phyloP scores from a whole-genome alignment of 1,284 basidiomycete species.

The Phellinidium pouzarii region DNA sequence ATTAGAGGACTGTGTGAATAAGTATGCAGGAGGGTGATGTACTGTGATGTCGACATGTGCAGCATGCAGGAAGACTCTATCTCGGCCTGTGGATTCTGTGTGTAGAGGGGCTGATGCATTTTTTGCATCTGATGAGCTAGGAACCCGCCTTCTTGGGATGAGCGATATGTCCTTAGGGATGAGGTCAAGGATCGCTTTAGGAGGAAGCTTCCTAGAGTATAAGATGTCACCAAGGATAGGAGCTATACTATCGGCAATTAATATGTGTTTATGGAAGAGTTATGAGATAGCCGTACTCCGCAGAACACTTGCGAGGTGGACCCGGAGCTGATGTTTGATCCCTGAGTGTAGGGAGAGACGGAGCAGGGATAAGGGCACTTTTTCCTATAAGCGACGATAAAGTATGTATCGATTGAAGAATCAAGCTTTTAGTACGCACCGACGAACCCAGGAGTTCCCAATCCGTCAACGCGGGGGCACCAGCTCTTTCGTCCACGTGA shows the following conservation, averaged over 20 bases:
- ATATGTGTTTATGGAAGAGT: slow-evolving; percentile 2
- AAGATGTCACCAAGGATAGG: slow-evolving; percentile 58
- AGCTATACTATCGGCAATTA: slow-evolving; percentile 32
- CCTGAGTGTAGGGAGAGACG: slow-evolving; percentile 53
- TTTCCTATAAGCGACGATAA: slow-evolving; percentile 30
- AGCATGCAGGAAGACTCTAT: slow-evolving; percentile 54
- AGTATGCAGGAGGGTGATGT: slow-evolving; percentile 24
- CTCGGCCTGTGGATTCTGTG: background rate
- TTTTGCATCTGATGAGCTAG: background rate
- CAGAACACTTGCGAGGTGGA: slow-evolving; percentile 50
- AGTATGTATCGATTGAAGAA: background rate
- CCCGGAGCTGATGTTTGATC: slow-evolving; percentile 65
- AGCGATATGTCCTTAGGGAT: slow-evolving; percentile 31
- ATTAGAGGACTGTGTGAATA: background rate
- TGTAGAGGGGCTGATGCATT: background rate
- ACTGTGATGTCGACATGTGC: slow-evolving; percentile 50
- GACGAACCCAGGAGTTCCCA: slow-evolving; percentile 59
- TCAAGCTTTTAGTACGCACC: slow-evolving; percentile 33
- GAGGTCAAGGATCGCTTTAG: slow-evolving; percentile 27
- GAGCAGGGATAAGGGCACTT: slow-evolving; percentile 48
- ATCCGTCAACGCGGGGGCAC: slow-evolving; percentile 41
- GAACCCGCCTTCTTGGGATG: background rate
- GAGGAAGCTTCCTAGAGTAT: slow-evolving; percentile 35
- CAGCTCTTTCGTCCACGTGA: slow-evolving; percentile 29
- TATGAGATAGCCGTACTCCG: slow-evolving; percentile 31